Base-by-base conservation (phyloP, 179 eudicot species). In the Nepenthes alata region DNA sequence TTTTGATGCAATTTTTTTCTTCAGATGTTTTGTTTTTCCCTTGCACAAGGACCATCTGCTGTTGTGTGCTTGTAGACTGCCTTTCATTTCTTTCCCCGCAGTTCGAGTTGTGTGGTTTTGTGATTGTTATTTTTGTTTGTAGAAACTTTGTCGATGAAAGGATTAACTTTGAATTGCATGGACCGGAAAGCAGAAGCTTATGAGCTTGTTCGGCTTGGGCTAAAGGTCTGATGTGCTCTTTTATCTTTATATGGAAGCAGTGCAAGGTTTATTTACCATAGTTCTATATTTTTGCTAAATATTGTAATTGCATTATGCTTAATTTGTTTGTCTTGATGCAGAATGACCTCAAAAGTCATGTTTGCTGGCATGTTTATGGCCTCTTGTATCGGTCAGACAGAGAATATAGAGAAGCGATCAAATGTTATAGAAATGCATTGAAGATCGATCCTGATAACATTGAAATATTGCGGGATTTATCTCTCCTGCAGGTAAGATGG, bases 321-420 rank as follows among this genome's bases (percentile, higher is more conserved):
- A 11, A 48, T 16, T 68, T 67, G 47, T 47, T 39, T 57, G 48
- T 66, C 38, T 35, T 65, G 60, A 60, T 70, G 69, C 91, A 94
- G 99, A 87, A 94, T 82, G 99, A 94, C 77, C 87, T 94, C 59
- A 90, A 90, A 80, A 94, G 99, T 78, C 99, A 94, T 69, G 97
- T 94, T 62, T 94, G 97, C 75, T 94, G 99, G 99, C 99, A 94
- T 81, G 99, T 94, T 14, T 94, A 87, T 69, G 99, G 99, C 65
- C 99, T 94, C 58, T 72, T 94, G 55, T 94, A 94, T 77, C 96
- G 99, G 54, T 90, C 99, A 6, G 99, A 94, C 65, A 85, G 99
- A 77, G 99, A 94, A 67, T 90, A 94, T 73, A 76, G 99, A 61
- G 99, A 94, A 71, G 99, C 97, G 60, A 91, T 94, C 66, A 94